These are phyloP conservation scores for Pseudogymnoascus sp. DNA, from an alignment of 2,329 filamentous ascomycete species.

Conservation along the genomic window DNA sequence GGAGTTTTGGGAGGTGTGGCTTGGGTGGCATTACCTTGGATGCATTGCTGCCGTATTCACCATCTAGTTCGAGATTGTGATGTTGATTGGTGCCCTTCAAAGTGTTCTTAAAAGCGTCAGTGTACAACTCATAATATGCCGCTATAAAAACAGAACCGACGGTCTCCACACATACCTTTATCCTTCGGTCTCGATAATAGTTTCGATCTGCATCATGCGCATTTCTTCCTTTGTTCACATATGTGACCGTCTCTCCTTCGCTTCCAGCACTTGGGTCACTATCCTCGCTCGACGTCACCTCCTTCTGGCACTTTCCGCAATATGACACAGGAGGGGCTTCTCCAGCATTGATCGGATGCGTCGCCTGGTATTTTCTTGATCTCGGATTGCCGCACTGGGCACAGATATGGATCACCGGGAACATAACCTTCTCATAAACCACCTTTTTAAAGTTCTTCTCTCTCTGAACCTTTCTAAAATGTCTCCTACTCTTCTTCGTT, in stretches of 20 bases:
- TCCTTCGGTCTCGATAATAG: constrained; percentile 3
- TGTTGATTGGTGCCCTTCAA: background rate
- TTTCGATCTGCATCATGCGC: background rate
- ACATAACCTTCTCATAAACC: background rate
- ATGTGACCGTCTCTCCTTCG: background rate
- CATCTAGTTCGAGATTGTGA: background rate
- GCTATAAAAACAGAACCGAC: background rate
- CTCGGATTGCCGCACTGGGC: constrained; percentile 4
- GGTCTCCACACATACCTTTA: background rate
- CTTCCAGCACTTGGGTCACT: background rate
- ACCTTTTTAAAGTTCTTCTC: background rate
- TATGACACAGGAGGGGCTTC: background rate
- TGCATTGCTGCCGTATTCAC: background rate
- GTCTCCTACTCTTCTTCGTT: background rate
- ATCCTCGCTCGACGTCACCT: constrained; percentile 1
- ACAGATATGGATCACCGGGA: background rate
- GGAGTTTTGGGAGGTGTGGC: background rate
- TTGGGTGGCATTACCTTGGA: constrained; percentile 2
- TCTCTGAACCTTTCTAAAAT: background rate
- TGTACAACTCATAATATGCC: background rate
- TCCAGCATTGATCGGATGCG: constrained; percentile 5
- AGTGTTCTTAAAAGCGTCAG: background rate
- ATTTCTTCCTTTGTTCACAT: background rate
- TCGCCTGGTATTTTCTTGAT: constrained; percentile 3
- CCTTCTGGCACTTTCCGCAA: constrained; percentile 2